Percentiles rank a stretch among this genome's conserved stretches.
Conservation (phyloP, 2,329 filamentous ascomycete species). For the Elsinoe batatas region DNA sequence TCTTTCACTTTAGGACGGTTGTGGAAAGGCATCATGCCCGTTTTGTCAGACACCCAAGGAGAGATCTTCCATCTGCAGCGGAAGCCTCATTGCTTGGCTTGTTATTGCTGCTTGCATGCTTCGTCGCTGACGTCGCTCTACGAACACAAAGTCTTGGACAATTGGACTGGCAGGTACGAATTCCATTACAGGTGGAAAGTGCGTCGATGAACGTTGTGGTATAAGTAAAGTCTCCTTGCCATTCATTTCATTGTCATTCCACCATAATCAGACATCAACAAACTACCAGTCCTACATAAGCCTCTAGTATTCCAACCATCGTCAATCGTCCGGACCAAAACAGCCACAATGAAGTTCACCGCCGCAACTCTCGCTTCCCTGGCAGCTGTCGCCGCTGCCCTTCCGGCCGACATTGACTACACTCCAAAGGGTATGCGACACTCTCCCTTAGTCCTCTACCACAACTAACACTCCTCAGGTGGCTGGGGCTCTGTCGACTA, state of each 20-base stretch:
- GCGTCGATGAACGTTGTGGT: not conserved
- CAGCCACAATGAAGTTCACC: slow-evolving; percentile 15
- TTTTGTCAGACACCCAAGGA: slow-evolving; percentile 11
- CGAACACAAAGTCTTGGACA: not conserved
- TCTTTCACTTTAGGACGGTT: not conserved
- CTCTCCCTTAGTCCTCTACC: not conserved
- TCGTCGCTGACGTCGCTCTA: slow-evolving; percentile 4
- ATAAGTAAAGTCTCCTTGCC: slow-evolving; percentile 6
- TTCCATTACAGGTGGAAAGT: not conserved
- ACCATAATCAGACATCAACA: not conserved
- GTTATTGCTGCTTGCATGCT: not conserved
- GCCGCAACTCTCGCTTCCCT: slow-evolving; percentile 11
- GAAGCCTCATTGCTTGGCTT: slow-evolving; percentile 3
- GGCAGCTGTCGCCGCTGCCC: slow-evolving; percentile 11
- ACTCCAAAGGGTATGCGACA: slow-evolving; percentile 11
- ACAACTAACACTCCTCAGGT: not conserved
- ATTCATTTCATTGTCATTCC: not conserved
- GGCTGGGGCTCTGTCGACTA: slow-evolving; percentile 8
- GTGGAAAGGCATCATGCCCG: slow-evolving; percentile 4
- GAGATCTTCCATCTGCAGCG: not conserved
- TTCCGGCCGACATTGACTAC: slow-evolving; percentile 10
- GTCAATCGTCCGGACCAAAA: not conserved
- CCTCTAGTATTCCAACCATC: not conserved
- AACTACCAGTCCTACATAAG: not conserved
- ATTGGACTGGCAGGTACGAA: not conserved